These are phyloP conservation scores for Mortierella sp. DNA, from an alignment of 371 early-diverging fungal genomes.

Conservation along the genomic window DNA sequence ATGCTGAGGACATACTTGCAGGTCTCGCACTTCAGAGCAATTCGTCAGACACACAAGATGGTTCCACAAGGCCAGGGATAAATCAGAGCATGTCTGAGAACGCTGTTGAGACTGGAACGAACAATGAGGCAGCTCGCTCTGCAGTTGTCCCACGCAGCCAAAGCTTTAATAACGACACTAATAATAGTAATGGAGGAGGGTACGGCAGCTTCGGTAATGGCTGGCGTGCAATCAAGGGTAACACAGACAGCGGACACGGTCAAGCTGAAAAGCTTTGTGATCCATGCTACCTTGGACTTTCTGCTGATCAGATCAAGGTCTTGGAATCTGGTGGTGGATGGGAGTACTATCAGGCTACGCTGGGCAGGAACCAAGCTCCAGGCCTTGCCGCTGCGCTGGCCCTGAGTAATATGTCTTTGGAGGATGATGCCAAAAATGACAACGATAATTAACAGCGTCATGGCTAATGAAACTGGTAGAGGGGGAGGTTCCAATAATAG, in stretches of 20 bases:
- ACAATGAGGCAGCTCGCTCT: background rate
- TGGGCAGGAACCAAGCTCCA: slow-evolving; percentile 36
- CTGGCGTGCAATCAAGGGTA: slow-evolving; percentile 41
- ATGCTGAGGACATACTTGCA: background rate
- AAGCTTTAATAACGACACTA: slow-evolving; percentile 17
- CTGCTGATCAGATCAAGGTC: slow-evolving; percentile 48
- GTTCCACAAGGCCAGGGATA: slow-evolving; percentile 15
- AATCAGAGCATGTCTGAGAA: slow-evolving; percentile 23
- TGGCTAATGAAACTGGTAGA: no score
- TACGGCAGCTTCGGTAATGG: slow-evolving; percentile 32
- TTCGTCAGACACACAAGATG: slow-evolving; percentile 6
- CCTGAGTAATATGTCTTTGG: slow-evolving; percentile 14
- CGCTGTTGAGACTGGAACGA: slow-evolving; percentile 9
- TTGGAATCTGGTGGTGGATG: slow-evolving; percentile 53
- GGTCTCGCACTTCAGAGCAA: background rate
- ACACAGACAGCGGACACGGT: slow-evolving; percentile 48
- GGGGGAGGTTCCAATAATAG: background rate
- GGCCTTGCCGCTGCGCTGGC: slow-evolving; percentile 46
- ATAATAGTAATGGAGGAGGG: slow-evolving; percentile 16
- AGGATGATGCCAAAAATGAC: slow-evolving; percentile 6
- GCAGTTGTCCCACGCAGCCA: slow-evolving; percentile 20
- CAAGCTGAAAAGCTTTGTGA: slow-evolving; percentile 49
- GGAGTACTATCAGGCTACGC: slow-evolving; percentile 52
- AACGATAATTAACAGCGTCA: background rate
- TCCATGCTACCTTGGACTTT: slow-evolving; percentile 51